Evolutionary conservation across 1,139 yeast species (phyloP).

Genomic region (Wickerhamomyces sp.): DNA sequence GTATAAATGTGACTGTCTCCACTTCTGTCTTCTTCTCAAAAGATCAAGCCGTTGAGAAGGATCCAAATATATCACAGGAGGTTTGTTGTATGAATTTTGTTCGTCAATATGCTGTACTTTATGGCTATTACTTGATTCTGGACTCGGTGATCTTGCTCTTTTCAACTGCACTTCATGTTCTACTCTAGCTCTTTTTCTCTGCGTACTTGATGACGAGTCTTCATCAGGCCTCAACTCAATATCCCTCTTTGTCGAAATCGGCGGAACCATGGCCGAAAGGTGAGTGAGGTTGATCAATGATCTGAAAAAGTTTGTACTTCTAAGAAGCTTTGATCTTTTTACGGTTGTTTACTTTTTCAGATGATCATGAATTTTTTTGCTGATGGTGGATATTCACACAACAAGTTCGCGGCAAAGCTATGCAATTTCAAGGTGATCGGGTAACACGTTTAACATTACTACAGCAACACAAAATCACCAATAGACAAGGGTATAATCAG

Average conservation of each 20-base stretch:
- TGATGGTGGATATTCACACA: background rate
- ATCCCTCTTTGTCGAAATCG: background rate
- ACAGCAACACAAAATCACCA: background rate
- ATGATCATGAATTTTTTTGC: background rate
- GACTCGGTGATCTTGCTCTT: constrained; percentile 7
- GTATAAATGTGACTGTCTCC: constrained; percentile 23
- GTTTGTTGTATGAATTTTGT: constrained; percentile 8
- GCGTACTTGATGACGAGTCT: background rate
- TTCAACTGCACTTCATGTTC: background rate
- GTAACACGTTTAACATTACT: background rate
- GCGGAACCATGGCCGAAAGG: background rate
- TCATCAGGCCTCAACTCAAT: too few relatives aligned
- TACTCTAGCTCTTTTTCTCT: background rate
- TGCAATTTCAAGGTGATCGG: background rate
- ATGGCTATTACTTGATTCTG: background rate
- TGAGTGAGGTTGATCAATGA: background rate
- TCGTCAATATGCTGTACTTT: background rate
- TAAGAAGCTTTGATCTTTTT: background rate
- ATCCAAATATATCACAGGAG: constrained; percentile 21
- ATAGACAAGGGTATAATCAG: background rate
- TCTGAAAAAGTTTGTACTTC: too few relatives aligned
- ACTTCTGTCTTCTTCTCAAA: constrained; percentile 19
- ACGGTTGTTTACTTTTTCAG: background rate
- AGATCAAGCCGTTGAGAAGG: constrained; percentile 22
- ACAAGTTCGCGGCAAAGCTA: background rate